phyloP scores from a whole-genome alignment of 306 rosid genomes.

The Prunus mongolica region DNA sequence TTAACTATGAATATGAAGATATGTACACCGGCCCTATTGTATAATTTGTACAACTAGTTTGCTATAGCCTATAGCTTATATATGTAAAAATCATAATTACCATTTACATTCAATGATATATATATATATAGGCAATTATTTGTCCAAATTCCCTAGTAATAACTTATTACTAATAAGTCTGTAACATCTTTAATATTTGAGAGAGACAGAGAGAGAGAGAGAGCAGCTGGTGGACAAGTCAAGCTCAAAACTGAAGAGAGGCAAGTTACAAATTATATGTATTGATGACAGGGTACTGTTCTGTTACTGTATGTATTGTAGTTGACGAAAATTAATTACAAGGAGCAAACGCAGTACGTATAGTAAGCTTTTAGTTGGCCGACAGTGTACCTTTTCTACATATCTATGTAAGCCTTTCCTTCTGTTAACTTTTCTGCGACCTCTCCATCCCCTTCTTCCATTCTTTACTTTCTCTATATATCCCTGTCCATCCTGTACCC shows the following conservation, averaged over 20 bases:
- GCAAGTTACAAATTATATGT: no score
- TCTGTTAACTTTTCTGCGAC: neutral
- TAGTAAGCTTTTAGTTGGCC: neutral
- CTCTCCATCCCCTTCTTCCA: constrained; percentile 7
- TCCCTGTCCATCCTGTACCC: constrained; percentile 10
- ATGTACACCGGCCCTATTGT: neutral
- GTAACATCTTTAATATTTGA: neutral
- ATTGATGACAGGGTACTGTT: neutral
- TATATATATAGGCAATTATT: neutral
- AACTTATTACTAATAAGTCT: neutral
- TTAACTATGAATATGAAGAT: neutral
- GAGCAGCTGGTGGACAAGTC: neutral
- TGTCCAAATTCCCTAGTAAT: neutral
- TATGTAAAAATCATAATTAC: neutral
- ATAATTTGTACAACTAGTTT: no score
- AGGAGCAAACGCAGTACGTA: neutral
- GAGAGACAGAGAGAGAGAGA: neutral
- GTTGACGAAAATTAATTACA: neutral
- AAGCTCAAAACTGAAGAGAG: neutral
- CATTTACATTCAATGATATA: neutral
- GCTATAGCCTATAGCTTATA: no score
- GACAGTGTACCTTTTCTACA: neutral
- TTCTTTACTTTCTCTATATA: neutral
- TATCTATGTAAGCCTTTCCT: neutral
- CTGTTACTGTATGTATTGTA: neutral